Evolutionary conservation across 108 stramenopile genomes (phyloP).

Genomic region (Nitzschia sp.): DNA sequence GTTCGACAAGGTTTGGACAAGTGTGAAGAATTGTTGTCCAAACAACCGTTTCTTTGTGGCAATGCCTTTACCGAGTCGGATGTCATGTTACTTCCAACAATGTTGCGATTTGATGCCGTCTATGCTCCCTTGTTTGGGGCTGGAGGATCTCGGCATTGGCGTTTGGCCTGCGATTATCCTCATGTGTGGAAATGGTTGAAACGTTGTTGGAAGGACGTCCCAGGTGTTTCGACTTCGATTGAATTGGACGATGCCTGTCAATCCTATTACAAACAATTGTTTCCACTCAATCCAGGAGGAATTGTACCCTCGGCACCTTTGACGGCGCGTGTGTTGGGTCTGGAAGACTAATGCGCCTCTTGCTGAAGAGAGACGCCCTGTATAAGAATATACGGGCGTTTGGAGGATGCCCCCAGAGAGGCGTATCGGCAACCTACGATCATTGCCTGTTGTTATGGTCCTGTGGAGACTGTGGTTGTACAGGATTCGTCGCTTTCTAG

Average conservation of each 20-base stretch:
- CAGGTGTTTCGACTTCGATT: slow-evolving; percentile 55
- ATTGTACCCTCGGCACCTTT: slow-evolving; percentile 60
- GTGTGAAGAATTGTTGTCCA: slow-evolving; percentile 54
- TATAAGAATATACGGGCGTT: no score
- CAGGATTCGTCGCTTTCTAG: no score
- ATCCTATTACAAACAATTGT: slow-evolving; percentile 79
- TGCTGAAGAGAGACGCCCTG: no score
- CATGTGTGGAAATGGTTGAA: slow-evolving; percentile 45
- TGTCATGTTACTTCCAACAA: slow-evolving; percentile 74
- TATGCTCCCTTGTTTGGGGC: slow-evolving; percentile 81
- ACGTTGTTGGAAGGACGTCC: slow-evolving; percentile 56
- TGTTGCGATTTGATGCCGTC: slow-evolving; percentile 78
- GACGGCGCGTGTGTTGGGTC: slow-evolving; percentile 37
- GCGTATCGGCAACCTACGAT: no score
- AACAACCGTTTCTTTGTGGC: slow-evolving; percentile 56
- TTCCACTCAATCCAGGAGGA: slow-evolving; percentile 80
- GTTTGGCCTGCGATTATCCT: slow-evolving; percentile 48
- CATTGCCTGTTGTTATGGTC: no score
- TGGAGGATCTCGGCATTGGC: slow-evolving; percentile 51
- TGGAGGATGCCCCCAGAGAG: no score
- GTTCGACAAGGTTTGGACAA: slow-evolving; percentile 66
- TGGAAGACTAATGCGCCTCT: slow-evolving; percentile 48
- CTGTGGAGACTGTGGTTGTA: no score
- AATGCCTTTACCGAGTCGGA: slow-evolving; percentile 74
- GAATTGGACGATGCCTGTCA: slow-evolving; percentile 73